Evolutionary conservation across 2,329 filamentous ascomycete species (phyloP).

Genomic region (Allantophomopsis cytisporea): DNA sequence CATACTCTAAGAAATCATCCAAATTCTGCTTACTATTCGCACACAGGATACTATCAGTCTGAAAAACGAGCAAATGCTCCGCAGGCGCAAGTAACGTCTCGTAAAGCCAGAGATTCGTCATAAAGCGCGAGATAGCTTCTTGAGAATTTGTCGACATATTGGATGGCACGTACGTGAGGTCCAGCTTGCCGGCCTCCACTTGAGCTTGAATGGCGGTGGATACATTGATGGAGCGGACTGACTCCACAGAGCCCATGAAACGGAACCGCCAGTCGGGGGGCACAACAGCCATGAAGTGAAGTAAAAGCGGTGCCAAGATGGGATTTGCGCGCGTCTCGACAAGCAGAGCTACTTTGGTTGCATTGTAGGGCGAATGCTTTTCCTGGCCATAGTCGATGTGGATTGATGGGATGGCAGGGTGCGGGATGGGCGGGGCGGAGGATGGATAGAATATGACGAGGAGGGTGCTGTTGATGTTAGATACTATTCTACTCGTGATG

Average conservation of each 20-base stretch:
- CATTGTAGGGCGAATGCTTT: constrained; percentile 23
- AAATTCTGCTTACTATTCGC: constrained; percentile 32
- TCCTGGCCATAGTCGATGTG: no score
- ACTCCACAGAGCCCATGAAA: constrained; percentile 36
- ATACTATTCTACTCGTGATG: no score
- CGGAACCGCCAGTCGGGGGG: constrained; percentile 43
- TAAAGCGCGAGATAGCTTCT: constrained; percentile 36
- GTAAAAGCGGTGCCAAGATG: constrained; percentile 35
- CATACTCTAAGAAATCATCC: constrained; percentile 35
- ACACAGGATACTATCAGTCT: constrained; percentile 40
- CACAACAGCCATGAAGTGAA: constrained; percentile 42
- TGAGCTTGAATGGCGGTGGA: constrained; percentile 28
- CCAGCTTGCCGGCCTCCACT: constrained; percentile 25
- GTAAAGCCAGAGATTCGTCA: constrained; percentile 34
- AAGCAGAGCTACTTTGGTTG: constrained; percentile 37
- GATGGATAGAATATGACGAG: no score
- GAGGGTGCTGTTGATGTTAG: no score
- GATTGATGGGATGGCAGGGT: no score
- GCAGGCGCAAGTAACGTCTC: constrained; percentile 31
- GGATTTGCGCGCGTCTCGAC: constrained; percentile 36
- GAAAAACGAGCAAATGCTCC: constrained; percentile 40
- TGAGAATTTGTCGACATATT: constrained; percentile 35
- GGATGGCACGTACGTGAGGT: constrained; percentile 34
- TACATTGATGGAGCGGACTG: constrained; percentile 28
- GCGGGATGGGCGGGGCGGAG: no score